Evolutionary conservation across 371 early-diverging fungal genomes (phyloP).

Genomic region (Saksenaea vasiformis): DNA sequence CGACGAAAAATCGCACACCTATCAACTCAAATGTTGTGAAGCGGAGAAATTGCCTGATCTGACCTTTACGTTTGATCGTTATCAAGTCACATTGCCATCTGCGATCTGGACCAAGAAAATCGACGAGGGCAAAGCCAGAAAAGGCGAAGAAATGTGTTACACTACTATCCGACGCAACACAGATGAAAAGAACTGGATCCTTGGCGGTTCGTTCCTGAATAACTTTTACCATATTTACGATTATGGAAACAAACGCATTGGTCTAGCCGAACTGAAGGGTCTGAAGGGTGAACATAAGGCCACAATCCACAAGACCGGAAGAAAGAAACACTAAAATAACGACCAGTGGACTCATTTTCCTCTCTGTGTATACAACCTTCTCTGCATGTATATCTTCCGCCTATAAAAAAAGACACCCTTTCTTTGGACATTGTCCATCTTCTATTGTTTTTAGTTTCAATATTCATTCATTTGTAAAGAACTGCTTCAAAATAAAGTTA

Average conservation of each 20-base stretch:
- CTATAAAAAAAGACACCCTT: not conserved
- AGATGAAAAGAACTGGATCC: constrained; percentile 39
- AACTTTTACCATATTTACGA: constrained; percentile 46
- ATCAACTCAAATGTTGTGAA: constrained; percentile 33
- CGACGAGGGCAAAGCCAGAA: constrained; percentile 7
- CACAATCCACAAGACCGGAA: constrained; percentile 35
- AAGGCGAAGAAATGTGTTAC: constrained; percentile 22
- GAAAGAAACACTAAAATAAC: constrained; percentile 7
- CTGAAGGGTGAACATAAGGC: constrained; percentile 34
- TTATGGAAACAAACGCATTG: constrained; percentile 32
- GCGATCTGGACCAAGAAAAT: constrained; percentile 26
- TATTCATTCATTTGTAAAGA: constrained; percentile 3
- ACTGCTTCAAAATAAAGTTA: constrained; percentile 4
- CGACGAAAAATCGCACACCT: constrained; percentile 18
- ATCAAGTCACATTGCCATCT: constrained; percentile 39
- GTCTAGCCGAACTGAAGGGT: constrained; percentile 41
- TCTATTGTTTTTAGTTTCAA: not conserved
- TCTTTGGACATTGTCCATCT: not conserved
- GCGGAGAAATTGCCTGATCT: constrained; percentile 37
- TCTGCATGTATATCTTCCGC: not conserved
- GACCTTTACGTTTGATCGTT: constrained; percentile 34
- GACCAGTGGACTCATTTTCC: not conserved
- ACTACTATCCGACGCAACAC: constrained; percentile 29
- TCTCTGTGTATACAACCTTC: not conserved
- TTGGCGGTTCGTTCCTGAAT: constrained; percentile 47